Evolutionary conservation across 1,284 basidiomycete genomes (phyloP).

Genomic region (Trametes pubescens): DNA sequence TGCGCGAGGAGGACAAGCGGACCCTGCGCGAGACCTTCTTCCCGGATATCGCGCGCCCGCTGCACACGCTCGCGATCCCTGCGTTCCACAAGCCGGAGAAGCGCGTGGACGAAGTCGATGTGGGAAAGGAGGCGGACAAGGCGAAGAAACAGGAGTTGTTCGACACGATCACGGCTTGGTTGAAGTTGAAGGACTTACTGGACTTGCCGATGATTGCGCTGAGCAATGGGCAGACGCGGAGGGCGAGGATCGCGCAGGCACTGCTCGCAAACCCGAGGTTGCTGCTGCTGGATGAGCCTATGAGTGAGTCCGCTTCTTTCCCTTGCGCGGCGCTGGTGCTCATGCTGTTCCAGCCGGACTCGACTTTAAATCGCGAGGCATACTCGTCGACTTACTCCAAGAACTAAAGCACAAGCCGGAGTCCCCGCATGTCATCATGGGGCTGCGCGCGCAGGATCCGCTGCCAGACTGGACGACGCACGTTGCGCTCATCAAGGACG

Average conservation of each 20-base stretch:
- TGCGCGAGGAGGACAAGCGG: conserved; percentile 81
- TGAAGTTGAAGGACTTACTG: conserved; percentile 70
- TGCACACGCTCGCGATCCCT: conserved; percentile 42
- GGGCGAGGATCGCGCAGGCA: conserved; percentile 86
- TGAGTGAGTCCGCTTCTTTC: conserved; percentile 57
- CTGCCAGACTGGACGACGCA: conserved; percentile 88
- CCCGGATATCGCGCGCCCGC: conserved; percentile 50
- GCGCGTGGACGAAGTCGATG: conserved; percentile 27
- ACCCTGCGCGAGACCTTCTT: conserved; percentile 80
- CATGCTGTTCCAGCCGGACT: conserved; percentile 66
- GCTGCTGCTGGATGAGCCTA: conserved; percentile 86
- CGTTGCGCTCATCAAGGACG: conserved; percentile 63
- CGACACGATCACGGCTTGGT: conserved; percentile 56
- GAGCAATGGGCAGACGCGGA: conserved; percentile 91
- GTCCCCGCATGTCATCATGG: conserved; percentile 67
- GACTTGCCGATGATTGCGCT: conserved; percentile 85
- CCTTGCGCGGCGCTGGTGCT: neutral
- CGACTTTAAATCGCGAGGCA: conserved; percentile 66
- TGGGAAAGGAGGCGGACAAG: conserved; percentile 38
- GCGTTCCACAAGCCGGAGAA: conserved; percentile 42
- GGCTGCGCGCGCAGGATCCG: conserved; percentile 82
- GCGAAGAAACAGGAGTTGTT: conserved; percentile 49
- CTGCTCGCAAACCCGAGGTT: conserved; percentile 76
- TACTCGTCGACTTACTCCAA: conserved; percentile 71
- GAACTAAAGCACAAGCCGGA: conserved; percentile 53